Conservation (phyloP, 257 asterid species). For the Avicennia marina region DNA sequence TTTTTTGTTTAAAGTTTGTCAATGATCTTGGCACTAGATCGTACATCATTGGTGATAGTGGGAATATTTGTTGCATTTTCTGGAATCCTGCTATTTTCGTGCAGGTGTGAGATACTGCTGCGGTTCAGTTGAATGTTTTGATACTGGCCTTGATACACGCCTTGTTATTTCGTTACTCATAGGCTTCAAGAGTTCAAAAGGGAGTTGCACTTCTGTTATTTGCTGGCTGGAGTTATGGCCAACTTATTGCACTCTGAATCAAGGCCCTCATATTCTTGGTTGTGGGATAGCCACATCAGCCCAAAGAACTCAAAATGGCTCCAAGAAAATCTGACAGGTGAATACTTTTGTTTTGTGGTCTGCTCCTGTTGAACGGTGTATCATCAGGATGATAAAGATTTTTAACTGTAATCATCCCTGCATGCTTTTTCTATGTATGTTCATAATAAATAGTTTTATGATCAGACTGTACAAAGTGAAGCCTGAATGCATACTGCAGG, state of each 20-base stretch:
- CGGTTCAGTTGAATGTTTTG: constrained; percentile 5
- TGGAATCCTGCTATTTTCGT: constrained; percentile 9
- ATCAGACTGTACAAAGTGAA: too few relatives aligned
- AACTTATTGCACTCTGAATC: constrained; percentile 53
- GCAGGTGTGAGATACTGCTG: constrained; percentile 11
- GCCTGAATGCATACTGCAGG: too few relatives aligned
- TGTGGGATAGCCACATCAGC: constrained; percentile 97
- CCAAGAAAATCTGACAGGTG: constrained; percentile 88
- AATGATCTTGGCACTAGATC: neutral
- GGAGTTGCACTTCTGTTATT: constrained; percentile 21
- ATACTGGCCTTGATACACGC: neutral
- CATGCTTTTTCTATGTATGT: neutral
- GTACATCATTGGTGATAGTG: neutral
- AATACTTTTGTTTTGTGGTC: neutral
- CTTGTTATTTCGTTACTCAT: neutral
- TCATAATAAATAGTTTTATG: neutral
- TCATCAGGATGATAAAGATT: neutral
- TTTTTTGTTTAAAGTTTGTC: neutral
- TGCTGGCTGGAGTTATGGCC: constrained; percentile 60
- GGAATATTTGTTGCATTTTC: constrained; percentile 4
- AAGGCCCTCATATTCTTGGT: constrained; percentile 81
- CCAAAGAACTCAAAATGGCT: constrained; percentile 98
- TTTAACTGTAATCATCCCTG: neutral
- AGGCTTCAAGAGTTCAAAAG: neutral
- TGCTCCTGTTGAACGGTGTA: neutral